These are phyloP conservation scores for Closterium sp. DNA, from an alignment of 139 green algal genomes.

Conservation along the genomic window DNA sequence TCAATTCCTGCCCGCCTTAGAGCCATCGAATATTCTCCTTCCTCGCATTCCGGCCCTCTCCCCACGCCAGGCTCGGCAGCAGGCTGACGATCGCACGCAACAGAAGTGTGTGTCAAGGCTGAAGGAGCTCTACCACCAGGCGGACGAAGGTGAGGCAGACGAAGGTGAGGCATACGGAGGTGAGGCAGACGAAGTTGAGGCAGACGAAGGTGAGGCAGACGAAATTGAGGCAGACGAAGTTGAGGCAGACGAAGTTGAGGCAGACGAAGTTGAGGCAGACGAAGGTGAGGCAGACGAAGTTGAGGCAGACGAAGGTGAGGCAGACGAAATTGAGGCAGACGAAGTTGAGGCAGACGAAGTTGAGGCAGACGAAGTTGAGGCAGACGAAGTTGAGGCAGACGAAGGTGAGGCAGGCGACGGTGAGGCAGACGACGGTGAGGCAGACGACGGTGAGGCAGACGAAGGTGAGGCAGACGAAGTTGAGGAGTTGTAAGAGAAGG, in stretches of 20 bases:
- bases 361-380: background rate
- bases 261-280: too few species aligned
- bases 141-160: background rate
- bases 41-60: background rate
- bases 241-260: background rate
- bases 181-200: background rate
- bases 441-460: too few species aligned
- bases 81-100: background rate
- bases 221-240: too few species aligned
- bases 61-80: background rate
- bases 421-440: too few species aligned
- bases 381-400: too few species aligned
- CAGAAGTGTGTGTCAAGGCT: background rate
- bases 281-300: too few species aligned
- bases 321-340: too few species aligned
- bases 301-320: background rate
- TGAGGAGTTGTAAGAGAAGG: too few species aligned
- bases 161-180: background rate
- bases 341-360: background rate
- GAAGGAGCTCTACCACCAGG: background rate
- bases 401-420: too few species aligned
- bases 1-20: too few species aligned
- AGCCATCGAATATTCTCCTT: too few species aligned
- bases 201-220: background rate
- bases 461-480: background rate